A percentile compares a stretch with the other conserved stretches of the same genome.
phyloP scores from a whole-genome alignment of 176 grass and related monocot species.

The Luzula sylvatica region DNA sequence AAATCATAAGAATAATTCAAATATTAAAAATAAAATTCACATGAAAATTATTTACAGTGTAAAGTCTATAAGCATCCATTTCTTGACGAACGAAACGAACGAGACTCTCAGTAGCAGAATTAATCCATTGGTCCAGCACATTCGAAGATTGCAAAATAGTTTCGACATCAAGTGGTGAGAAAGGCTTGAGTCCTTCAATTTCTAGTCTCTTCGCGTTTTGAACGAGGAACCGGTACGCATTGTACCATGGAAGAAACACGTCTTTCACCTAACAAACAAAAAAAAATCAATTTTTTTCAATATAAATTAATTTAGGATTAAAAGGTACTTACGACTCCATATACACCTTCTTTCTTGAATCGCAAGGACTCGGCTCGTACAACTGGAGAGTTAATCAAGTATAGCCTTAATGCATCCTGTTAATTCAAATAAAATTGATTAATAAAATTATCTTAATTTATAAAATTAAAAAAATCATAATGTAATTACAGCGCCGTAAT shows the following conservation, averaged over 20 bases:
- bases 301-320: neutral
- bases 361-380: conserved; percentile 85
- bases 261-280: conserved; percentile 81
- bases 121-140: conserved; percentile 96
- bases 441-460: neutral
- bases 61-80: conserved; percentile 95
- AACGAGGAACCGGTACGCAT: conserved; percentile 90
- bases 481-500: conserved; percentile 82
- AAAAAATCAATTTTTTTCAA: neutral
- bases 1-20: conserved; percentile 11
- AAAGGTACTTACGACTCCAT: conserved; percentile 71
- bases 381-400: conserved; percentile 95
- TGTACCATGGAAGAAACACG: conserved; percentile 99
- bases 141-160: conserved; percentile 71
- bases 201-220: conserved; percentile 99
- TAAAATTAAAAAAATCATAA: conserved; percentile 15
- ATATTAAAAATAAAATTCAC: neutral
- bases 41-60: conserved; percentile 48
- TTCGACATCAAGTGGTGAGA: conserved; percentile 56
- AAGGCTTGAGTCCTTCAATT: conserved; percentile 55
- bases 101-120: conserved; percentile 93
- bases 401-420: conserved; percentile 92
- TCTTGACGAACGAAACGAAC: conserved; percentile 90
- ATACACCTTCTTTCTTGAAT: conserved; percentile 88
- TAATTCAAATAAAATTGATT: conserved; percentile 19